These are phyloP conservation scores for Verticillium zaregamsianum DNA, from an alignment of 2,329 filamentous ascomycete genomes.

Conservation along the genomic window DNA sequence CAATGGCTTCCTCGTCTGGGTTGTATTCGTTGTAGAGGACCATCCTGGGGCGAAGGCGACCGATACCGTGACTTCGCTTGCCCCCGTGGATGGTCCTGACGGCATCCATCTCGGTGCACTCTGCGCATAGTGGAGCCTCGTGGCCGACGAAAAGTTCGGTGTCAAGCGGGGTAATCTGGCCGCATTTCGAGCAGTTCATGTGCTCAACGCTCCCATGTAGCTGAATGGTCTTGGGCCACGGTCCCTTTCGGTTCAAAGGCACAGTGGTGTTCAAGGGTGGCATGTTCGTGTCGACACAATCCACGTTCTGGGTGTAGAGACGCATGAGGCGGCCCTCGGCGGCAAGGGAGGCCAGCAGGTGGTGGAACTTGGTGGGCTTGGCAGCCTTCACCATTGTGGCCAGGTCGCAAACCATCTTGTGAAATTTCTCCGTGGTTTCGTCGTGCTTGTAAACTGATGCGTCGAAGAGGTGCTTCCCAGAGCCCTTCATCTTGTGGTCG, in stretches of 20 bases:
- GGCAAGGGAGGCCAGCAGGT: constrained; percentile 85
- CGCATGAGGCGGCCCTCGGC: constrained; percentile 82
- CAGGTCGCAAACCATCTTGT: constrained; percentile 91
- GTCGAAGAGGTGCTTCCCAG: constrained; percentile 94
- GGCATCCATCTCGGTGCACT: constrained; percentile 70
- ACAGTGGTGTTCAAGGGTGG: constrained; percentile 74
- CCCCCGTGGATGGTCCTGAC: constrained; percentile 72
- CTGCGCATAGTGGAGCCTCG: constrained; percentile 72
- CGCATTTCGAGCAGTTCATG: constrained; percentile 96
- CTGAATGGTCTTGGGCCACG: constrained; percentile 92
- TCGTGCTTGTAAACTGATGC: constrained; percentile 96
- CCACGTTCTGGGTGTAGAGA: constrained; percentile 95
- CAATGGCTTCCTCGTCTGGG: constrained; percentile 93
- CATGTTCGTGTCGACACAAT: constrained; percentile 86
- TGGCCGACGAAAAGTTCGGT: constrained; percentile 78
- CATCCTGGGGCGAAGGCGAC: constrained; percentile 83
- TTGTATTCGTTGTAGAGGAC: constrained; percentile 98
- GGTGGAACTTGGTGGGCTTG: constrained; percentile 83
- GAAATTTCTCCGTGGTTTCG: constrained; percentile 82
- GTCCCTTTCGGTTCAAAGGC: constrained; percentile 76
- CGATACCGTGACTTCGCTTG: constrained; percentile 90
- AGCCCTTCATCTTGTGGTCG: constrained; percentile 87
- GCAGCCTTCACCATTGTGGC: constrained; percentile 74
- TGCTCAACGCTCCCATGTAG: constrained; percentile 90
- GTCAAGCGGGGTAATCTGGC: constrained; percentile 70